Conservation (phyloP, 2,329 filamentous ascomycete species). For the Pseudogymnoascus sp. region DNA sequence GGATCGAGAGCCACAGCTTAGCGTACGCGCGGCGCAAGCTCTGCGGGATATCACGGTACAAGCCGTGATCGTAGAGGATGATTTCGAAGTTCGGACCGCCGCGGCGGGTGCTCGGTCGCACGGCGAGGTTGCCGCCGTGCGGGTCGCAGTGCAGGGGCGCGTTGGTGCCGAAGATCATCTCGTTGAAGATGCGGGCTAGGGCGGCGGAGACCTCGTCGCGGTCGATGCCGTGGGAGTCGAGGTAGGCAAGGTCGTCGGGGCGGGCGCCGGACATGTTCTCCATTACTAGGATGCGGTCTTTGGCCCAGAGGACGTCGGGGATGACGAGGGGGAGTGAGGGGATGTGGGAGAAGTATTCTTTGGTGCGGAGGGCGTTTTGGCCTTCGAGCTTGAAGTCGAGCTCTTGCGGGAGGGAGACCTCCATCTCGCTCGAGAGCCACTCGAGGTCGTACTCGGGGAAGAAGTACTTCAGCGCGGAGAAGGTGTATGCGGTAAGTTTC, state of each 20-base stretch:
- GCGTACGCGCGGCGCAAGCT: conserved; percentile 77
- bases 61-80: conserved; percentile 90
- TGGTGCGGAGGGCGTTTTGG: conserved; percentile 69
- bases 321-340: conserved; percentile 75
- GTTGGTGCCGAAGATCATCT: conserved; percentile 92
- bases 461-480: conserved; percentile 79
- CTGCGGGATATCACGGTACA: conserved; percentile 86
- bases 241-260: conserved; percentile 78
- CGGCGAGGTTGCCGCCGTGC: conserved; percentile 91
- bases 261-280: conserved; percentile 80
- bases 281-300: conserved; percentile 88
- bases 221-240: conserved; percentile 81
- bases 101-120: conserved; percentile 51
- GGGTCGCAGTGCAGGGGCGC: conserved; percentile 94
- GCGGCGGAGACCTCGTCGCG: conserved; percentile 92
- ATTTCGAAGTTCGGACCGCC: conserved; percentile 78
- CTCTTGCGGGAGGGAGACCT: conserved; percentile 80
- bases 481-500: conserved; percentile 78
- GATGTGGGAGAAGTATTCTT: conserved; percentile 69
- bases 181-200: conserved; percentile 88
- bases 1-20: conserved; percentile 93
- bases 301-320: conserved; percentile 82
- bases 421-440: conserved; percentile 92
- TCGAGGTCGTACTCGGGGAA: conserved; percentile 97
- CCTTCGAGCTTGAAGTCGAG: conserved; percentile 84